Base-by-base conservation (phyloP, 306 rosid genomes). In the Acacia melanoxylon region DNA sequence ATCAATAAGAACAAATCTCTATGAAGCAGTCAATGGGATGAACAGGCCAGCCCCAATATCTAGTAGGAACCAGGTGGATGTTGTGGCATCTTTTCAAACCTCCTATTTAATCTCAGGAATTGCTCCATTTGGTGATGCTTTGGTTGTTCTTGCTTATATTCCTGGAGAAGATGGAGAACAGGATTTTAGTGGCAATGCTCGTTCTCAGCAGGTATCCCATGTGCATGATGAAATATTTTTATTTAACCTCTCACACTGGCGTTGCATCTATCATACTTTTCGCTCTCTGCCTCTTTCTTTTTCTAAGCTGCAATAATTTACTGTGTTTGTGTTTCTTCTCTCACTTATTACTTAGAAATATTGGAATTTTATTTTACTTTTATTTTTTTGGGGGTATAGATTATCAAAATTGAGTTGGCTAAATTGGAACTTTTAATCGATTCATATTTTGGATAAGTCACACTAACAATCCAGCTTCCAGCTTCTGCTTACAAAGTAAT, bases 31-130 rank as follows among this genome's bases (percentile, higher is more conserved):
- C 81, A 93, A 93, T 85, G 98, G 98, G 83, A 77, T 93, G 6
- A 86, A 86, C 66, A 89, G 79, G 80, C 83, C 86, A 80, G 85
- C 87, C 79, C 87, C 98, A n/a, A 17, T 91, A 86, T 83, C 97
- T 81, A 86, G 90, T 82, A 67, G 86, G 88, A 87, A 87, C 83
- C 92, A 86, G 87, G 99, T 95, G 80, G 99, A 95, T 84, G 91
- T 95, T 72, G 98, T 95, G 90, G 98, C 98, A 77, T 95, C 99
- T 79, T 95, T 95, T 73, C 95, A 90, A 83, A 93, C 99, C 80
- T 88, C 85, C 89, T 92, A 95, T 86, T 91, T 92, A 84, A 93
- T 95, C 82, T 89, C 99, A 25, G 99, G 99, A 82, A 82, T 95
- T 85, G 97, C 99, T 72, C 99, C 98, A 13, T 95, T 95, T 85